phyloP scores from a whole-genome alignment of 768 basidiomycete genomes.

The Lentinula edodes region DNA sequence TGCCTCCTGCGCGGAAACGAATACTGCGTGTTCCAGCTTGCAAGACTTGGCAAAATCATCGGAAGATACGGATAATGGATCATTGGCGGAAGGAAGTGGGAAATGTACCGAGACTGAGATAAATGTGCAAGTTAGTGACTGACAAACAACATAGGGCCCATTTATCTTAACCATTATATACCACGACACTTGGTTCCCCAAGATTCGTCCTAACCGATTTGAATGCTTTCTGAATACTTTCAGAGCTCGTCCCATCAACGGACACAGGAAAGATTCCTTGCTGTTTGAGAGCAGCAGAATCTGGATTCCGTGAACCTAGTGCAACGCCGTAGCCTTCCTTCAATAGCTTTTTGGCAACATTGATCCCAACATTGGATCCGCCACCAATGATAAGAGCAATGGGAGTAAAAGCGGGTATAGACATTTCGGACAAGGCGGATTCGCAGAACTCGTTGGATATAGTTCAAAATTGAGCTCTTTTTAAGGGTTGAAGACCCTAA shows the following conservation, averaged over 20 bases:
- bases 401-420: constrained; percentile 7
- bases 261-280: constrained; percentile 25
- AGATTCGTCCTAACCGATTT: constrained; percentile 27
- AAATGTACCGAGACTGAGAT: constrained; percentile 11
- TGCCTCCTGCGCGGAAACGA: constrained; percentile 22
- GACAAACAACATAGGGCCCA: neutral
- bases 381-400: constrained; percentile 26
- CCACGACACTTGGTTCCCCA: constrained; percentile 38
- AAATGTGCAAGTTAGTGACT: neutral
- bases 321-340: constrained; percentile 24
- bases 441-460: too few relatives aligned
- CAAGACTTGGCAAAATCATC: constrained; percentile 14
- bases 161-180: constrained; percentile 34
- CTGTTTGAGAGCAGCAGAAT: constrained; percentile 7
- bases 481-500: too few relatives aligned
- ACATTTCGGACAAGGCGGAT: neutral
- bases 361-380: constrained; percentile 19
- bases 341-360: constrained; percentile 20
- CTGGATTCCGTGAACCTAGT: constrained; percentile 21
- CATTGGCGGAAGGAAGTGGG: constrained; percentile 11
- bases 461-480: too few relatives aligned
- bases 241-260: constrained; percentile 28
- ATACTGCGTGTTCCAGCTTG: constrained; percentile 14
- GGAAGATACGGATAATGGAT: constrained; percentile 18
- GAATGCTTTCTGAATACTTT: constrained; percentile 31